phyloP scores from a whole-genome alignment of 768 basidiomycete species.

The Termitomyces sp. region DNA sequence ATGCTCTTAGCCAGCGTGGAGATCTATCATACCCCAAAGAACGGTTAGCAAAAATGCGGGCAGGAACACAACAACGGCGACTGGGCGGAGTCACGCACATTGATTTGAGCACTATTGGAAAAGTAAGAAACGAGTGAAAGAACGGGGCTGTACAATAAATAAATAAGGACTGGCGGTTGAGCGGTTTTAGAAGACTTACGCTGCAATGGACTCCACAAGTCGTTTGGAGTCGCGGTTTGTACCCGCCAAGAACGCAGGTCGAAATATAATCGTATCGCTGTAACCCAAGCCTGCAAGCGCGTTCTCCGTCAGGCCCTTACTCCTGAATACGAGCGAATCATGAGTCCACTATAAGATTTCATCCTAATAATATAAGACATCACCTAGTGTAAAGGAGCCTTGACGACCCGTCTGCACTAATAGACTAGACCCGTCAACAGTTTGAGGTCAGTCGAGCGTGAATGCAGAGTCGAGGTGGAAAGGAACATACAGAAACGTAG shows the following conservation, averaged over 20 bases:
- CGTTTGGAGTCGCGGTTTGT: slow-evolving; percentile 34
- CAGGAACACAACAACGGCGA: not conserved
- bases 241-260: slow-evolving; percentile 51
- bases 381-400: slow-evolving; percentile 48
- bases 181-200: not conserved
- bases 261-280: slow-evolving; percentile 63
- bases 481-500: slow-evolving; percentile 56
- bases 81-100: slow-evolving; percentile 26
- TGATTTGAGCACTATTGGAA: slow-evolving; percentile 34
- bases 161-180: not conserved
- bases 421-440: slow-evolving; percentile 26
- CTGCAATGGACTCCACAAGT: slow-evolving; percentile 32
- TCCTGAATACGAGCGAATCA: slow-evolving; percentile 30
- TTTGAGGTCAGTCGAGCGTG: too few species aligned
- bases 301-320: slow-evolving; percentile 72
- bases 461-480: not conserved
- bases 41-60: not conserved
- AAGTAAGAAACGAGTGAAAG: slow-evolving; percentile 32
- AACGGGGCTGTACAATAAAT: slow-evolving; percentile 26
- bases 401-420: slow-evolving; percentile 44
- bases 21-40: slow-evolving; percentile 29
- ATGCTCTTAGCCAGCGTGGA: slow-evolving; percentile 50
- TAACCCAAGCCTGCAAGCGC: slow-evolving; percentile 66
- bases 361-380: not conserved
- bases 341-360: not conserved